phyloP scores from a whole-genome alignment of 2,329 filamentous ascomycete genomes.

The Amauroascus niger region DNA sequence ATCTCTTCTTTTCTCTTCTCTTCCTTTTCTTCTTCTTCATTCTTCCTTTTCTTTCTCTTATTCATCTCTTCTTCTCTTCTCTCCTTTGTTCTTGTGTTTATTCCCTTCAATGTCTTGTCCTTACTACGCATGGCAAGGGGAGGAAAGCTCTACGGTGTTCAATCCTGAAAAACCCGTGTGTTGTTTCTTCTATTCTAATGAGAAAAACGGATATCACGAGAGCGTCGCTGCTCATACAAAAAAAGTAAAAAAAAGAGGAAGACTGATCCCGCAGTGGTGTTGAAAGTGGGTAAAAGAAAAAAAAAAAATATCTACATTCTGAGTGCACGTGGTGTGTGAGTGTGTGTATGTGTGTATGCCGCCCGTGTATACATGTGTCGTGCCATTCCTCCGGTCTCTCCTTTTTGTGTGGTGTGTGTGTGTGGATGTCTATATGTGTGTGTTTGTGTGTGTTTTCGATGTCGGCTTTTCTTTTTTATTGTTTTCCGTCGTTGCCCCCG shows the following conservation, averaged over 20 bases:
- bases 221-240: no score
- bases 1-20: background rate
- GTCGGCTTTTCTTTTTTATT: background rate
- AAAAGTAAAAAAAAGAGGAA: background rate
- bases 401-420: background rate
- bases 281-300: background rate
- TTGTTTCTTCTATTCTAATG: background rate
- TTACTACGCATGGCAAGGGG: no score
- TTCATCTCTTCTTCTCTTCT: background rate
- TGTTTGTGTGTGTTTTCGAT: background rate
- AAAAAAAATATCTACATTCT: background rate
- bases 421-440: background rate
- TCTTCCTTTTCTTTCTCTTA: background rate
- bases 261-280: conserved; percentile 1
- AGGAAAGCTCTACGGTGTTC: background rate
- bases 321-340: background rate
- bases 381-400: background rate
- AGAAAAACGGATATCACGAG: background rate
- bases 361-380: background rate
- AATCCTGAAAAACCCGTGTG: background rate
- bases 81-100: background rate
- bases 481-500: background rate
- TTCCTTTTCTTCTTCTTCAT: background rate
- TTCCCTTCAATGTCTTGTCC: no score
- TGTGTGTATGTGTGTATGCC: background rate